These are phyloP conservation scores for Aspergillus uvarum DNA, from an alignment of 2,329 filamentous ascomycete species.

Conservation along the genomic window DNA sequence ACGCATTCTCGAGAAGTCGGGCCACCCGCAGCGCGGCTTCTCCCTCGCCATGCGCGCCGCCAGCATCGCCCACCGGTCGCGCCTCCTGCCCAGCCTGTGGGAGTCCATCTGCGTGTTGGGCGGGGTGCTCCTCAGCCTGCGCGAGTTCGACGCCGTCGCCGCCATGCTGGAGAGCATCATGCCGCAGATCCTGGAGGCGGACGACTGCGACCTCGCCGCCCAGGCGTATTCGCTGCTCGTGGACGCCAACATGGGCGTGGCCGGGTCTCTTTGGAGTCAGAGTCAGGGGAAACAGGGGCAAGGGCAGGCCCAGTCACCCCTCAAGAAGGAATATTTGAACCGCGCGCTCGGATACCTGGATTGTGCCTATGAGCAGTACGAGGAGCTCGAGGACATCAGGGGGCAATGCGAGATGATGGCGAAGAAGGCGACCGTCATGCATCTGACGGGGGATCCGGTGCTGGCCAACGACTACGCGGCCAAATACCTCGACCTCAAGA, in stretches of 20 bases:
- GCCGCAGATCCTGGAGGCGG: slow-evolving; percentile 73
- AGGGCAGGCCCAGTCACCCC: slow-evolving; percentile 23
- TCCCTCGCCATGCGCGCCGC: slow-evolving; percentile 74
- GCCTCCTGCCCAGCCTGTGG: slow-evolving; percentile 70
- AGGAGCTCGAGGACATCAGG: slow-evolving; percentile 64
- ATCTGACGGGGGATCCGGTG: slow-evolving; percentile 63
- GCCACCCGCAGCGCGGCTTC: slow-evolving; percentile 71
- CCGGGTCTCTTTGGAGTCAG: slow-evolving; percentile 49
- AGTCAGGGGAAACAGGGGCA: slow-evolving; percentile 13
- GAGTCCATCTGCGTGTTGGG: slow-evolving; percentile 67
- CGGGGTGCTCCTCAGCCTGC: slow-evolving; percentile 66
- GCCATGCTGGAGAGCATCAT: slow-evolving; percentile 67
- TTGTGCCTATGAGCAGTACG: slow-evolving; percentile 63
- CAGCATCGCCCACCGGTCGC: slow-evolving; percentile 68
- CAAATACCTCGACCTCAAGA: slow-evolving; percentile 61
- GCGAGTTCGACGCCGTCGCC: slow-evolving; percentile 67
- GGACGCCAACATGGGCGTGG: slow-evolving; percentile 76
- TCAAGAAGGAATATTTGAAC: slow-evolving; percentile 57
- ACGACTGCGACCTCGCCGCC: slow-evolving; percentile 62
- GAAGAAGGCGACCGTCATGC: slow-evolving; percentile 77
- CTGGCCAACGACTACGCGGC: slow-evolving; percentile 67
- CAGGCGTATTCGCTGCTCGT: slow-evolving; percentile 68
- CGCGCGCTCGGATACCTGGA: slow-evolving; percentile 62
- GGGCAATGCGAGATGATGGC: slow-evolving; percentile 76
- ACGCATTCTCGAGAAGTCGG: slow-evolving; percentile 65